phyloP scores from a whole-genome alignment of 2,329 filamentous ascomycete genomes.

The Hymenoscyphus fructigenus region DNA sequence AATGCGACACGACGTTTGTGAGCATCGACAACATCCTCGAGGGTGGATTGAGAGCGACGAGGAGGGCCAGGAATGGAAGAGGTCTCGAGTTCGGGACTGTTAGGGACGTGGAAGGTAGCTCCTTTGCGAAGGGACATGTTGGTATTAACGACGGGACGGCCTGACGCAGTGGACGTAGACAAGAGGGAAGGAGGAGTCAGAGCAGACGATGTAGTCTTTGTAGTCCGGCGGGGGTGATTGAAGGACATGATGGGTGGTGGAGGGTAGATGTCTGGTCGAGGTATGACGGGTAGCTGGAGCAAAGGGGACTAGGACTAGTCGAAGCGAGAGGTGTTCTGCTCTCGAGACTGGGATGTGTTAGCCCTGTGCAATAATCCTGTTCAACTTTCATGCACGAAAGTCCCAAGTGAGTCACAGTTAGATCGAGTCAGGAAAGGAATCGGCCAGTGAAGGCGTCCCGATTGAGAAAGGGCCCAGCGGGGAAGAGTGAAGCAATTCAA shows the following conservation, averaged over 20 bases:
- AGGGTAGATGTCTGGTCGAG: conserved; percentile 16
- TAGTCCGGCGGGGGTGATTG: conserved; percentile 37
- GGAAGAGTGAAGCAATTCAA: conserved; percentile 25
- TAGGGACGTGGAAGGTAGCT: conserved; percentile 57
- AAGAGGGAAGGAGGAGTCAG: conserved; percentile 43
- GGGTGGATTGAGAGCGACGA: conserved; percentile 64
- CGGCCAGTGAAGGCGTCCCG: conserved; percentile 25
- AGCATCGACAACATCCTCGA: conserved; percentile 71
- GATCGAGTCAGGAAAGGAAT: conserved; percentile 23
- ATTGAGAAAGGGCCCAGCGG: conserved; percentile 18
- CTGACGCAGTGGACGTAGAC: conserved; percentile 36
- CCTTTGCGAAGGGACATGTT: conserved; percentile 66
- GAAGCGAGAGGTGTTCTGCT: neutral
- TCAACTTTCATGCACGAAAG: conserved; percentile 20
- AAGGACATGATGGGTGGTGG: conserved; percentile 37
- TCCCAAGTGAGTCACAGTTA: conserved; percentile 31
- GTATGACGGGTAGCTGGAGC: neutral
- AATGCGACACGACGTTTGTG: conserved; percentile 67
- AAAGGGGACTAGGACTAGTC: neutral
- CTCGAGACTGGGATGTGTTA: conserved; percentile 1
- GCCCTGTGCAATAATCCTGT: conserved; percentile 23
- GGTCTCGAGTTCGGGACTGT: conserved; percentile 41
- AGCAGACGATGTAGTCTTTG: conserved; percentile 40
- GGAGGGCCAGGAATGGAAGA: conserved; percentile 46
- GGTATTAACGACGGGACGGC: conserved; percentile 50